Conservation (phyloP, 148 eudicot species). For the Fagopyrum homotropicum region DNA sequence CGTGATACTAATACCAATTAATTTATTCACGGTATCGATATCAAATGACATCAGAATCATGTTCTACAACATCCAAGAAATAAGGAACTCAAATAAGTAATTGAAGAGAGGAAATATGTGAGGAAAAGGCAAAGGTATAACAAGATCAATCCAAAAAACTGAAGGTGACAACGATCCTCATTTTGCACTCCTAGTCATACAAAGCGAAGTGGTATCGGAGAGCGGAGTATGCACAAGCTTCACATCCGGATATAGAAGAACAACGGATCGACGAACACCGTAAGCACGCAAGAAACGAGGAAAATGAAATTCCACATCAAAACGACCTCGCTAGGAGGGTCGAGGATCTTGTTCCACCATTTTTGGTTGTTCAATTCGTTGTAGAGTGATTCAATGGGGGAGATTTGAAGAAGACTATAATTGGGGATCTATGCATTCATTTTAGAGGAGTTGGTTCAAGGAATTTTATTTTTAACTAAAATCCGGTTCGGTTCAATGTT, state of each 20-base stretch:
- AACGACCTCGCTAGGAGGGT: constrained; percentile 66
- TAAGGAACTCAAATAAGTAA: neutral
- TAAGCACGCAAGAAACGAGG: constrained; percentile 52
- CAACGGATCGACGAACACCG: constrained; percentile 69
- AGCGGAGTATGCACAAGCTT: neutral
- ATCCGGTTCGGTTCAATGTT: too few relatives aligned
- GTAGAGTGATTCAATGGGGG: neutral
- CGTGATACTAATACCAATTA: too few relatives aligned
- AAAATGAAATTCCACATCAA: constrained; percentile 65
- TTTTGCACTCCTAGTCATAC: constrained; percentile 36
- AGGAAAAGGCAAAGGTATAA: constrained; percentile 70
- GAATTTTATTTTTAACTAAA: too few relatives aligned
- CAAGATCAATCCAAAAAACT: constrained; percentile 56
- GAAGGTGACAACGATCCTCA: constrained; percentile 49
- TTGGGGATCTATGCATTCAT: neutral
- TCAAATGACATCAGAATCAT: too few relatives aligned
- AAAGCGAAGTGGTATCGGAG: constrained; percentile 21
- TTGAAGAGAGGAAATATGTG: constrained; percentile 30
- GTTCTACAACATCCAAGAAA: too few relatives aligned
- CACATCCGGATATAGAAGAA: constrained; percentile 67
- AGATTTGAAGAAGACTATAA: constrained; percentile 9
- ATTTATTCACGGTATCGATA: too few relatives aligned
- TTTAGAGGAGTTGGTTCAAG: too few relatives aligned
- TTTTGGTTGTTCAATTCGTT: constrained; percentile 11
- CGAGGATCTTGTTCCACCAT: constrained; percentile 45